Percentiles rank a stretch among this genome's conserved stretches.
phyloP scores from a whole-genome alignment of 805 yeast genomes.

The Nakazawaea anatomiae region DNA sequence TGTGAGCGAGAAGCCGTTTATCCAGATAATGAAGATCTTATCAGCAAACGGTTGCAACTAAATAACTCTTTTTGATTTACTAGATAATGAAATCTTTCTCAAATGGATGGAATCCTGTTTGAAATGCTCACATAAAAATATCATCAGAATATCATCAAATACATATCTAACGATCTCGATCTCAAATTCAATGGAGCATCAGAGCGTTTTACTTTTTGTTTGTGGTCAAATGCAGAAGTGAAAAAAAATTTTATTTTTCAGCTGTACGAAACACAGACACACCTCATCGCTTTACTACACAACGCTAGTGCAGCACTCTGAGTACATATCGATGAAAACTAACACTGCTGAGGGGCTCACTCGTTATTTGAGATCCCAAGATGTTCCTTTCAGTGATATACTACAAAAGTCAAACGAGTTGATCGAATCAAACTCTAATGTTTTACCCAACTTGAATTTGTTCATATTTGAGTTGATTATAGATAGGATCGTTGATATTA shows the following conservation, averaged over 20 bases:
- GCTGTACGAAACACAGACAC: background rate
- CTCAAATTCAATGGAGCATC: background rate
- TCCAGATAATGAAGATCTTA: background rate
- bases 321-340: background rate
- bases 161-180: background rate
- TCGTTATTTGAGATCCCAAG: slow-evolving; percentile 50
- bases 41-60: background rate
- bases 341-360: slow-evolving; percentile 47
- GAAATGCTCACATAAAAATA: too few species aligned
- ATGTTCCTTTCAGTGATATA: slow-evolving; percentile 36
- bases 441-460: slow-evolving; percentile 48
- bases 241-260: background rate
- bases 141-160: background rate
- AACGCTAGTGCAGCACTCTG: background rate
- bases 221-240: background rate
- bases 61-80: too few species aligned
- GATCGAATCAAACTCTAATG: slow-evolving; percentile 25
- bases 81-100: too few species aligned
- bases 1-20: background rate
- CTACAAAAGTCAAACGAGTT: slow-evolving; percentile 26
- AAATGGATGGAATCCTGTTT: too few species aligned
- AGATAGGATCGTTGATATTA: slow-evolving; percentile 44
- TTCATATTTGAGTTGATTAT: slow-evolving; percentile 56
- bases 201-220: background rate
- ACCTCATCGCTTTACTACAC: background rate